A percentile compares a stretch with the other conserved stretches of the same genome.
Evolutionary conservation across 441 rosid genomes (phyloP).

Genomic region (Melastoma candidum): DNA sequence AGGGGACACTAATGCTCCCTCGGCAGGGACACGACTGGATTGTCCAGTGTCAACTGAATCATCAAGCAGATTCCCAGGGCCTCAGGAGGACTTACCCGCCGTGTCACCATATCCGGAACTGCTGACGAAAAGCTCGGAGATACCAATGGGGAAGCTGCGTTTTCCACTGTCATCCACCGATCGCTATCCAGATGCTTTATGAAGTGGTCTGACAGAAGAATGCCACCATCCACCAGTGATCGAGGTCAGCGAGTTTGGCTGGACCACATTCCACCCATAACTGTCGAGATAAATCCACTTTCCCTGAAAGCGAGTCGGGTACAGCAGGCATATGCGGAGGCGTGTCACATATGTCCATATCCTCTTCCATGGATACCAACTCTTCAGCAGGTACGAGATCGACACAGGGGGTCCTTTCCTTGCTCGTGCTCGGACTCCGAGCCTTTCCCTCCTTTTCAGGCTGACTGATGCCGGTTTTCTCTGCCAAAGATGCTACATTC

Average conservation of each 20-base stretch:
- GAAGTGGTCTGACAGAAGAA: slow-evolving; percentile 82
- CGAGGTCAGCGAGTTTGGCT: slow-evolving; percentile 72
- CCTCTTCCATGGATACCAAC: slow-evolving; percentile 97
- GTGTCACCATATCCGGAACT: slow-evolving; percentile 66
- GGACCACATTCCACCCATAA: slow-evolving; percentile 88
- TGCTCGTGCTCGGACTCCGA: slow-evolving; percentile 30
- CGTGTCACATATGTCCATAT: slow-evolving; percentile 98
- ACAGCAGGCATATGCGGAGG: slow-evolving; percentile 78
- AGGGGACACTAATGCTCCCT: slow-evolving; percentile 26
- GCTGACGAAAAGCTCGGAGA: slow-evolving; percentile 49
- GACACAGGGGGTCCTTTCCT: slow-evolving; percentile 37
- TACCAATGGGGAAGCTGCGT: slow-evolving; percentile 82
- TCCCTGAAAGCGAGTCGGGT: slow-evolving; percentile 53
- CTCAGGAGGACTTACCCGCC: slow-evolving; percentile 85
- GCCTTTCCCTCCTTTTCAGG: slow-evolving; percentile 43
- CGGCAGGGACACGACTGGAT: slow-evolving; percentile 23
- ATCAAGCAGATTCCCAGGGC: slow-evolving; percentile 84
- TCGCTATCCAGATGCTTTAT: slow-evolving; percentile 73
- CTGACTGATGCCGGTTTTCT: slow-evolving; percentile 36
- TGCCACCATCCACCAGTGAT: slow-evolving; percentile 71
- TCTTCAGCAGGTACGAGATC: slow-evolving; percentile 55
- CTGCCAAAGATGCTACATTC: slow-evolving; percentile 27
- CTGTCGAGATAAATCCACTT: slow-evolving; percentile 97
- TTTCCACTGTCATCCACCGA: slow-evolving; percentile 96
- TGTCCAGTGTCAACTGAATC: slow-evolving; percentile 49